Evolutionary conservation across 495 filamentous ascomycete species (phyloP), one percentile per base, ranked within the genome.

Genomic region (Aspergillus baeticus): DNA sequence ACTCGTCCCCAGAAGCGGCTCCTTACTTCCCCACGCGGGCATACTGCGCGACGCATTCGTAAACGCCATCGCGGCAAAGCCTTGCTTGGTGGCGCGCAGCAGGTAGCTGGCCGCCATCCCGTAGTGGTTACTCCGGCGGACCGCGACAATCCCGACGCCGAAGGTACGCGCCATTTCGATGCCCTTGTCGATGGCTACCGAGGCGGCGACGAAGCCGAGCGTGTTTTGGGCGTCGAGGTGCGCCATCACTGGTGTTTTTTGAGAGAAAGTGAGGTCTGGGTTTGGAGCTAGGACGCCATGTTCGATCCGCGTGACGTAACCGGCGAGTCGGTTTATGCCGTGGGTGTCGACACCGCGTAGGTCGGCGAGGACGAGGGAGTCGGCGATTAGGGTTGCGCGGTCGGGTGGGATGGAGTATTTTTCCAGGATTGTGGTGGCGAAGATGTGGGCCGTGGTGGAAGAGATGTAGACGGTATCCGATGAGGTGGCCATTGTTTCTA

Each of bases 21-120:
- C 67, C 17, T 54, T 53, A 7, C 58, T 56, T 5, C 69, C 67
- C 45, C 59, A 71, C 10, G 67, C 45, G 20, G 69, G 67, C 64
- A 69, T 67, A 6, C 46, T 44, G 23, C 51, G 50, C 11, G 60
- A 52, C 1, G 67, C 59, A 50, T 69, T 72, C 5, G 68, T 71
- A 45, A 71, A 71, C 15, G 59, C 66, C 11, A 71, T 47, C 5
- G 62, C 53, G 10, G 55, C 61, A 34, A 65, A 52, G 7, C 58
- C 61, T 3, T 34, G 35, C 1, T 64, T 47, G 14, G 67, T 31
- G 10, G 68, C 68, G 8, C 62, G 62, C 0, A 63, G 54, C 5
- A 69, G 49, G 37, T 65, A 63, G 13, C 51, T 64, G 10, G 66
- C 64, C 13, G 60, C 64, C 66, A 69, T 69, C 15, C 68, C 66